phyloP scores from a whole-genome alignment of 2,329 filamentous ascomycete genomes.

The Remersonia thermophila region DNA sequence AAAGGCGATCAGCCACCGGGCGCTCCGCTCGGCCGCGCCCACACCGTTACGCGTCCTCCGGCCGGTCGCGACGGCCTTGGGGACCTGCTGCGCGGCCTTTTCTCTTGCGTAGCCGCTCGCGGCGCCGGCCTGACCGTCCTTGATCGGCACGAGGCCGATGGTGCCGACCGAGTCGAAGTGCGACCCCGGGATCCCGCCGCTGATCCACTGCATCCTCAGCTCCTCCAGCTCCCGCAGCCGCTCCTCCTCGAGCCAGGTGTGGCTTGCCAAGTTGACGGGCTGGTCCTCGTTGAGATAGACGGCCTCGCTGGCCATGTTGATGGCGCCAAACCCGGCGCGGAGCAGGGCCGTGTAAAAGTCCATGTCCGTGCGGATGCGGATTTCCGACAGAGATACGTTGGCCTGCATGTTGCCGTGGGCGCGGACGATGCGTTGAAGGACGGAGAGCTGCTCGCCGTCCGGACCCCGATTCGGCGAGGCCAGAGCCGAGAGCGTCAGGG shows the following conservation, averaged over 20 bases:
- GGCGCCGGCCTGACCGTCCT: constrained; percentile 30
- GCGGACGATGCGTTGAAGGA: constrained; percentile 49
- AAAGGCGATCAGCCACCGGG: constrained; percentile 62
- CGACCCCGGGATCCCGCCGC: constrained; percentile 33
- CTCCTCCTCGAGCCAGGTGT: constrained; percentile 89
- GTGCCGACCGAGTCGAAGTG: constrained; percentile 41
- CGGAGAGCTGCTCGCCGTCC: constrained; percentile 25
- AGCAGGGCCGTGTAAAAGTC: constrained; percentile 91
- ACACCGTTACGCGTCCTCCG: constrained; percentile 49
- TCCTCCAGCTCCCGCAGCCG: constrained; percentile 64
- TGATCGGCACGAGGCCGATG: constrained; percentile 43
- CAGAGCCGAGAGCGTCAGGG: constrained; percentile 62
- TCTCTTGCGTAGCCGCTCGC: constrained; percentile 56
- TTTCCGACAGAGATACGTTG: constrained; percentile 69
- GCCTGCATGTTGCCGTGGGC: constrained; percentile 89
- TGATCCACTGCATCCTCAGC: constrained; percentile 38
- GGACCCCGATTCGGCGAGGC: constrained; percentile 41
- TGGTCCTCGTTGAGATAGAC: constrained; percentile 90
- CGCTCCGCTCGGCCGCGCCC: constrained; percentile 65
- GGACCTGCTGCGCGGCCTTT: constrained; percentile 49
- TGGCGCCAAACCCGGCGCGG: constrained; percentile 72
- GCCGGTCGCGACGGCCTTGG: constrained; percentile 31
- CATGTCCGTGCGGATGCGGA: constrained; percentile 74
- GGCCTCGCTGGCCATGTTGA: constrained; percentile 89
- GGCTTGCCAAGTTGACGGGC: constrained; percentile 56